Evolutionary conservation across 257 asterid genomes (phyloP).

Genomic region (Ilex asprella): DNA sequence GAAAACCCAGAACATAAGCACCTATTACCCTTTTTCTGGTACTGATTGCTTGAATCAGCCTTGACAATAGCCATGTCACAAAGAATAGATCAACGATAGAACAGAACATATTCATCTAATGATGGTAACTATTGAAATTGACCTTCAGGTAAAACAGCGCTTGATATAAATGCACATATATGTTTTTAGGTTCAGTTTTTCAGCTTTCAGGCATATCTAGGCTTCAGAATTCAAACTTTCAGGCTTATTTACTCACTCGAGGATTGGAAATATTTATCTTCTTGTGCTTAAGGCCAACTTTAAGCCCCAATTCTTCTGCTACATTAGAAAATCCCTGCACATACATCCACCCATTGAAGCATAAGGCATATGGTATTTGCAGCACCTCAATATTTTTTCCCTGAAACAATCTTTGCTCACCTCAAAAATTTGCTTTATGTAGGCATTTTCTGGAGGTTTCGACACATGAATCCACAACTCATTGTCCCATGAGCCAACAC

Average conservation of each 20-base stretch:
- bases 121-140: no score
- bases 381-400: not conserved
- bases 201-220: not conserved
- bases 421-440: conserved; percentile 84
- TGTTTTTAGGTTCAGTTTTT: no score
- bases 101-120: no score
- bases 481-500: conserved; percentile 57
- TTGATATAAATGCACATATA: no score
- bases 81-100: no score
- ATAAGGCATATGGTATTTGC: conserved; percentile 5
- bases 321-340: conserved; percentile 80
- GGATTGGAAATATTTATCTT: conserved; percentile 92
- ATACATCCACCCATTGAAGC: conserved; percentile 23
- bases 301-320: conserved; percentile 71
- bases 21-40: no score
- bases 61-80: no score
- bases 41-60: no score
- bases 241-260: conserved; percentile 54
- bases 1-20: no score
- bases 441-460: conserved; percentile 83
- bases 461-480: conserved; percentile 84
- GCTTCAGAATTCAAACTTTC: conserved; percentile 7
- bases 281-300: conserved; percentile 90
- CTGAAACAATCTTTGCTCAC: conserved; percentile 16
- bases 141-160: no score